Percentiles rank a stretch among this genome's conserved stretches.
Conservation (phyloP, 2,329 filamentous ascomycete genomes). For the Colletotrichum higginsianum region DNA sequence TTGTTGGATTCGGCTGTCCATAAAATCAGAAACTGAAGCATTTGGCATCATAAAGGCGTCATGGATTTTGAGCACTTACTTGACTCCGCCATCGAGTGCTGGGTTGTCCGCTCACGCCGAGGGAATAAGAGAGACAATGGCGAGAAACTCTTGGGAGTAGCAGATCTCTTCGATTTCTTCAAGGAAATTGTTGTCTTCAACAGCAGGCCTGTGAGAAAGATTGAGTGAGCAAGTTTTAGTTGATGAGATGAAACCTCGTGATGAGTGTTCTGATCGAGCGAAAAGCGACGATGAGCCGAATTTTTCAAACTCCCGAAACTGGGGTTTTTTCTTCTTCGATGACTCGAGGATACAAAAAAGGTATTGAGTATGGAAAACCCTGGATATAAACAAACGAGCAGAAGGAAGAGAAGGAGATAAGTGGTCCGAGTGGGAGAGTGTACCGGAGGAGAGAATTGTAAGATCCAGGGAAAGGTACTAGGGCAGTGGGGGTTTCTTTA, state of each 20-base stretch:
- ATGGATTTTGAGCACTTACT: constrained; percentile 10
- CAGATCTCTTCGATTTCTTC: neutral
- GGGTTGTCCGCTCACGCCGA: neutral
- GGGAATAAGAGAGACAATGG: neutral
- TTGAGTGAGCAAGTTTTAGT: neutral
- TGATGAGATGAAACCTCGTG: too few relatives aligned
- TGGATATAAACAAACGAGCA: neutral
- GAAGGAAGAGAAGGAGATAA: neutral
- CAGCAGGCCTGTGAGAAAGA: neutral
- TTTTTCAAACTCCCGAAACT: too few relatives aligned
- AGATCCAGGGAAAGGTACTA: neutral
- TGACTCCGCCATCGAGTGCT: constrained; percentile 13
- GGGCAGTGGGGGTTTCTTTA: neutral
- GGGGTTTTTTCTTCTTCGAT: too few relatives aligned
- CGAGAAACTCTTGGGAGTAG: neutral
- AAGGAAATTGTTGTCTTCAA: neutral
- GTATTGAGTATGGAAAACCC: too few relatives aligned
- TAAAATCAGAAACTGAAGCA: neutral
- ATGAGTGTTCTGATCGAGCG: neutral
- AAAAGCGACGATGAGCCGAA: neutral
- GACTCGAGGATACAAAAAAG: neutral
- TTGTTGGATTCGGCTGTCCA: neutral
- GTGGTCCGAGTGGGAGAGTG: neutral
- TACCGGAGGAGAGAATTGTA: neutral
- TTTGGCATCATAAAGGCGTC: neutral